Evolutionary conservation across 208 protist genomes (phyloP).

Genomic region (Leptomonas pyrrhocoris): DNA sequence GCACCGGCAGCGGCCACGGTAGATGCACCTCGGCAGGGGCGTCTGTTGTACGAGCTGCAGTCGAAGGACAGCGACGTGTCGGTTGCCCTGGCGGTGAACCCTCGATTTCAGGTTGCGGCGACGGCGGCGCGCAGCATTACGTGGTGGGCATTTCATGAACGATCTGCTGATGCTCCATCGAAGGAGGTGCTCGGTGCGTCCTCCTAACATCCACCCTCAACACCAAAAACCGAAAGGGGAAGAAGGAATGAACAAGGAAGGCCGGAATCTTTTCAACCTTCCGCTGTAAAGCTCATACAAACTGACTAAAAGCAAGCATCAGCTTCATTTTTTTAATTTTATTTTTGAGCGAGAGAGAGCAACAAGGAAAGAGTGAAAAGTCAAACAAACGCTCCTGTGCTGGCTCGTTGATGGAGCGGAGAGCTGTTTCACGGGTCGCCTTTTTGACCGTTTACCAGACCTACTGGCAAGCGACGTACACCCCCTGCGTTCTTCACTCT

Average conservation of each 20-base stretch:
- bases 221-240: no score
- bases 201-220: background rate
- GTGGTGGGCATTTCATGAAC: constrained; percentile 76
- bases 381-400: background rate
- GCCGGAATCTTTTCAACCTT: no score
- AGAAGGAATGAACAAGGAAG: no score
- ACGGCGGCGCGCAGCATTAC: constrained; percentile 76
- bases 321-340: no score
- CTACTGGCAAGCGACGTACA: no score
- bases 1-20: background rate
- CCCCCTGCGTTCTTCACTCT: no score
- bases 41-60: constrained; percentile 69
- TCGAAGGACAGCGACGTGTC: constrained; percentile 81
- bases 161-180: constrained; percentile 3
- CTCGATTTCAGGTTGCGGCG: constrained; percentile 60
- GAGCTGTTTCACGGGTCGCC: background rate
- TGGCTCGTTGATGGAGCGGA: background rate
- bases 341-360: background rate
- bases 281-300: no score
- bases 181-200: background rate
- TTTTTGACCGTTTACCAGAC: background rate
- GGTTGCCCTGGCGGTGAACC: constrained; percentile 69
- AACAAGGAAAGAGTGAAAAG: constrained; percentile 5
- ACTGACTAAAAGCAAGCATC: no score
- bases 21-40: constrained; percentile 28